Evolutionary conservation across 225 moss, liverwort and hornwort genomes (phyloP).

Genomic region (Straminergon stramineum): DNA sequence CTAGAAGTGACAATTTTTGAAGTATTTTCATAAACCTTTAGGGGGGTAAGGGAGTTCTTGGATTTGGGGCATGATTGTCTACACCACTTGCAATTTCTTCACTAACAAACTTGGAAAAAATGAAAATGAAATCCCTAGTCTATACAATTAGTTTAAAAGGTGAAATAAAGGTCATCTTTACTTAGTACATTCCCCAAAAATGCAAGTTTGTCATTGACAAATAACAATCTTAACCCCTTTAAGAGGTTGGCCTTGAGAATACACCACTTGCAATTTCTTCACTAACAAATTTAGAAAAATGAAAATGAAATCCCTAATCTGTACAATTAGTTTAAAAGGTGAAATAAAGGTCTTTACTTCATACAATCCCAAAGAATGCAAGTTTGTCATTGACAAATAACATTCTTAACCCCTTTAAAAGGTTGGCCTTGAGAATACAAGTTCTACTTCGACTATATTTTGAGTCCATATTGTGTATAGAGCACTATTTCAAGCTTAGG

Average conservation of each 20-base stretch:
- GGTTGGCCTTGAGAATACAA: too few relatives aligned
- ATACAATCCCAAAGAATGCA: background rate
- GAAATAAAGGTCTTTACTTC: background rate
- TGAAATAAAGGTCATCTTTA: background rate
- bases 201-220: background rate
- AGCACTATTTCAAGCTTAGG: too few relatives aligned
- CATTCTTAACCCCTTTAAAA: background rate
- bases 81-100: background rate
- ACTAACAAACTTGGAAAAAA: background rate
- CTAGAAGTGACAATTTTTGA: background rate
- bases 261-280: background rate
- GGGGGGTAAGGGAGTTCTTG: background rate
- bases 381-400: background rate
- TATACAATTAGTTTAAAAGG: background rate
- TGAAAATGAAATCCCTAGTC: background rate
- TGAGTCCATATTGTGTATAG: too few relatives aligned
- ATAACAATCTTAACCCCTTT: background rate
- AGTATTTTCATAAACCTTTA: background rate
- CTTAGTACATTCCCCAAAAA: background rate
- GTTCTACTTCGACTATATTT: too few relatives aligned
- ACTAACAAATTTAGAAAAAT: background rate
- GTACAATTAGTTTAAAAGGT: rapidly evolving
- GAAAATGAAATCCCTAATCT: background rate
- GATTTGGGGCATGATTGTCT: background rate
- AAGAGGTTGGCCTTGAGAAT: too few relatives aligned